These are phyloP conservation scores for Rhynchosporium agropyri DNA, from an alignment of 2,329 filamentous ascomycete species.

Conservation along the genomic window DNA sequence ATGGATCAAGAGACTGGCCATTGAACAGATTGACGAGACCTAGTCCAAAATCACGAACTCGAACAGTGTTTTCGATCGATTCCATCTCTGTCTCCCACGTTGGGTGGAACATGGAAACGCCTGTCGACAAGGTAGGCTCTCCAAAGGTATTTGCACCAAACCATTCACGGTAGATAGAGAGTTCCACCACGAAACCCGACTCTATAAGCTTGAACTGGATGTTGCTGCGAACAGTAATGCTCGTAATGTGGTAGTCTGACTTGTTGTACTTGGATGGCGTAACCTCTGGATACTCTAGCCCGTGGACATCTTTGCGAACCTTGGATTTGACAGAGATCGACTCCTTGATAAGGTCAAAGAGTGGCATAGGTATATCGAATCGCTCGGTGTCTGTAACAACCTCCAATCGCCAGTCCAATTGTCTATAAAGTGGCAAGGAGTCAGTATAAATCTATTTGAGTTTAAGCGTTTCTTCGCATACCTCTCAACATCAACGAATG, in stretches of 20 bases:
- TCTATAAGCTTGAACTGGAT: conserved; percentile 33
- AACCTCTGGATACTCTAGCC: conserved; percentile 35
- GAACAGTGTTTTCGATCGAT: conserved; percentile 31
- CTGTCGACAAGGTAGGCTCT: conserved; percentile 33
- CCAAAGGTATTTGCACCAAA: conserved; percentile 26
- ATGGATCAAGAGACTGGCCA: conserved; percentile 24
- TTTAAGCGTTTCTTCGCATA: conserved; percentile 16
- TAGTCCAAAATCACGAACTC: conserved; percentile 33
- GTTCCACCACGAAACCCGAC: conserved; percentile 38
- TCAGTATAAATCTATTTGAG: conserved; percentile 1
- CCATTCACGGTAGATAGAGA: conserved; percentile 40
- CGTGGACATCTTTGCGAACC: conserved; percentile 32
- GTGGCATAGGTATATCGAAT: conserved; percentile 25
- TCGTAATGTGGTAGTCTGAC: conserved; percentile 27
- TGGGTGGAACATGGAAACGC: conserved; percentile 38
- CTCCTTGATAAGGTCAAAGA: conserved; percentile 29
- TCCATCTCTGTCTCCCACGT: conserved; percentile 39
- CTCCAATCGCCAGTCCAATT: conserved; percentile 40
- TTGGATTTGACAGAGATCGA: conserved; percentile 28
- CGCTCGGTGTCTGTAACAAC: conserved; percentile 37
- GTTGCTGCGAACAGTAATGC: conserved; percentile 34
- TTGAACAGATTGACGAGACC: conserved; percentile 36
- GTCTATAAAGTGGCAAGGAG: conserved; percentile 24
- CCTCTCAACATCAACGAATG: conserved; percentile 38
- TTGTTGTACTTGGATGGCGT: conserved; percentile 1